Base-by-base conservation (phyloP, 2,329 filamentous ascomycete species). In the Acarospora socialis region DNA sequence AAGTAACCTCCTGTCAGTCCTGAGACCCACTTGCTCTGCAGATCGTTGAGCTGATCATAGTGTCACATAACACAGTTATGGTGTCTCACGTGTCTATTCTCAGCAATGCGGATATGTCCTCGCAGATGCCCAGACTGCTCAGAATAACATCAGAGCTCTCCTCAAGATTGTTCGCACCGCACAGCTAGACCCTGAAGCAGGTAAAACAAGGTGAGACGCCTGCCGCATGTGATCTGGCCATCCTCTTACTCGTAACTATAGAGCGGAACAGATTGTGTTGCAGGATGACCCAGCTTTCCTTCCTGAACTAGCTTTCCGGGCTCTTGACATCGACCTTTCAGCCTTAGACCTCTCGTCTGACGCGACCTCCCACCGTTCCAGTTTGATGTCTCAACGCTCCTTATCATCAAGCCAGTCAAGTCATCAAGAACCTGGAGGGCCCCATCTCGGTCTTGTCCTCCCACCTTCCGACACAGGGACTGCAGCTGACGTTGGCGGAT, bases 41-140 rank as follows among this genome's bases (percentile, higher is more conserved):
- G 12, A 19, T 6, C 9, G 8, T 23, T 21, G 15, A 3, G 7
- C 3, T 25, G 18, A 25, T 15, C 8, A 17, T 26, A 19, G 40
- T 54, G 21, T 47, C 32, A 21, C n/a, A 17, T 16, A 14, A 7
- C 5, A 10, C 38, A 73, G 68, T 17, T 86, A 79, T 50, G 86
- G 86, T 4, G 72, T 93, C 10, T 79, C 83, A 3, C 72, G 80
- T 29, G 84, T 95, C 12, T 93, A 83, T 52, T 66, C 72, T 16
- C 81, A 93, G 51, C 86, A 98, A 56, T 92, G 81, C 46, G 67
- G 68, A 21, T 98, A 93, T 51, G 73, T 93, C 15, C 72, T 94
- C 28, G 66, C 70, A 3, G 90, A 95, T 48, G 75, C 77, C 2
- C 76, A 86, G 53, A 74, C 70, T 43, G 74, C 80, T 21, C 76